Conservation (phyloP, 2,329 filamentous ascomycete species). For the Alternaria conjuncta region DNA sequence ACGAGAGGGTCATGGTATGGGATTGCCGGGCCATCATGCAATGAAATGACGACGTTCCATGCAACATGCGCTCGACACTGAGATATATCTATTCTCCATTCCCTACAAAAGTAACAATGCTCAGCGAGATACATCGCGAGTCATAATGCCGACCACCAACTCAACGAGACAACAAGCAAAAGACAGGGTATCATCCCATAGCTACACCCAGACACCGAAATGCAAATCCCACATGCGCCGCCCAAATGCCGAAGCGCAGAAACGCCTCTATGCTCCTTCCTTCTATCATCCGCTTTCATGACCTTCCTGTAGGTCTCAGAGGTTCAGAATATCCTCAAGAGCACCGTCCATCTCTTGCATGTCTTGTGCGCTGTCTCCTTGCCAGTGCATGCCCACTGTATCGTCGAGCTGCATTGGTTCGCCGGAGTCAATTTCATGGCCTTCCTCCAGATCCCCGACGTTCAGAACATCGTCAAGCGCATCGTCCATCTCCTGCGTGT, state of each 20-base stretch:
- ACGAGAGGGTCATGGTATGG: conserved; percentile 90
- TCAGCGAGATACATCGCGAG: background rate
- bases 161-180: background rate
- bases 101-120: background rate
- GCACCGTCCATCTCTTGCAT: conserved; percentile 31
- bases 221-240: conserved; percentile 3
- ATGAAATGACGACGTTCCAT: conserved; percentile 3
- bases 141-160: background rate
- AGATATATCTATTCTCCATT: background rate
- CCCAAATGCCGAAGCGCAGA: background rate
- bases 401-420: conserved; percentile 35
- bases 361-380: conserved; percentile 44
- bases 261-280: background rate
- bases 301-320: background rate
- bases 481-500: conserved; percentile 35
- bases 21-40: conserved; percentile 75
- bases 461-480: conserved; percentile 36
- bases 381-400: conserved; percentile 45
- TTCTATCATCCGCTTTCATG: background rate
- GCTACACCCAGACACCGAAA: conserved; percentile 8
- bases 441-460: too few relatives aligned
- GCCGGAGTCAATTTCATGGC: too few relatives aligned
- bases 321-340: conserved; percentile 35
- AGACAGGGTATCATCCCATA: conserved; percentile 28
- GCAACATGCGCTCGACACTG: background rate